A percentile compares a stretch with the other conserved stretches of the same genome.
Conservation (phyloP, 805 yeast genomes). For the Monosporozyma unispora region DNA sequence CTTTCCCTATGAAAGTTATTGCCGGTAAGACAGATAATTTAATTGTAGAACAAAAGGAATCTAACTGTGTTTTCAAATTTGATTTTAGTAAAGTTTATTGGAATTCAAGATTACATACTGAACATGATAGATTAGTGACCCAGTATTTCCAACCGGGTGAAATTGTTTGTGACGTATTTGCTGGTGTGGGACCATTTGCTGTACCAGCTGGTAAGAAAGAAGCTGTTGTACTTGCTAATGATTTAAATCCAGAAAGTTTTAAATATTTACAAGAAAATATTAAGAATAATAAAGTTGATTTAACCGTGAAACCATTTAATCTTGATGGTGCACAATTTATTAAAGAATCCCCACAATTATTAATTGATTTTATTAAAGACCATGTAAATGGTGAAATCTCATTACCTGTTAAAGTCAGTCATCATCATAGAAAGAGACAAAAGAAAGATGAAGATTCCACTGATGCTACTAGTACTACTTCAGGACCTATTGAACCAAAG, state of each 20-base stretch:
- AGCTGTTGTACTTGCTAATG: slow-evolving; percentile 81
- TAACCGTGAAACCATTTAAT: slow-evolving; percentile 55
- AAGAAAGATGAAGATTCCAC: slow-evolving; percentile 17
- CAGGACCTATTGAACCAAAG: slow-evolving; percentile 36
- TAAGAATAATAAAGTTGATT: slow-evolving; percentile 47
- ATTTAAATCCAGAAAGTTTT: slow-evolving; percentile 81
- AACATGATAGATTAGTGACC: slow-evolving; percentile 72
- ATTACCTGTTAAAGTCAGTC: slow-evolving; percentile 21
- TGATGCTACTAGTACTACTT: not conserved
- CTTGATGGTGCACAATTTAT: slow-evolving; percentile 82
- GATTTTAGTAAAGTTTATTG: slow-evolving; percentile 94
- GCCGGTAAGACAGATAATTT: slow-evolving; percentile 71
- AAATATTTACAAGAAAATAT: slow-evolving; percentile 62
- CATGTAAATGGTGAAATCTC: slow-evolving; percentile 31
- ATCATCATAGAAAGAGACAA: slow-evolving; percentile 32
- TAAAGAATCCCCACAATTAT: slow-evolving; percentile 42
- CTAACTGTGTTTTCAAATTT: slow-evolving; percentile 75
- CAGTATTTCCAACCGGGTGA: slow-evolving; percentile 51
- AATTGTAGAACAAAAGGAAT: slow-evolving; percentile 73
- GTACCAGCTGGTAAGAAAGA: slow-evolving; percentile 88
- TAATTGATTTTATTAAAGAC: slow-evolving; percentile 38
- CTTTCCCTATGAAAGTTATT: slow-evolving; percentile 86
- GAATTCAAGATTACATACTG: slow-evolving; percentile 92
- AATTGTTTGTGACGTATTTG: slow-evolving; percentile 90
- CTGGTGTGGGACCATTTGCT: slow-evolving; percentile 98